Evolutionary conservation across 2,329 filamentous ascomycete genomes (phyloP), one percentile per base, ranked within the genome.

Genomic region (Dryadomyces quercus-mongolicae): DNA sequence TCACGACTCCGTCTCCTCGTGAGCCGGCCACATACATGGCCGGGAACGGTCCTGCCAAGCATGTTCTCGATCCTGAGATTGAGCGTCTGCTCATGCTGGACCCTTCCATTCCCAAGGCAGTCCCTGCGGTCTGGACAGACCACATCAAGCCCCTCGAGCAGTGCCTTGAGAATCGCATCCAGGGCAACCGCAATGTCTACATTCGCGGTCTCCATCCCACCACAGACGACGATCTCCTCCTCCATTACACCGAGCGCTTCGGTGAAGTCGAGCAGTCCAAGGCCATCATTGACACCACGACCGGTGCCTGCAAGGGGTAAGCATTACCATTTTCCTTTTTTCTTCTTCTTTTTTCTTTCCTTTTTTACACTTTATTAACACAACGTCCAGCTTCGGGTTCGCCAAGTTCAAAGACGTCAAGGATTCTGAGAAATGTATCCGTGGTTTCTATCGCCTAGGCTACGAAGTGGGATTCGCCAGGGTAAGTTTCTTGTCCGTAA

Each of bases 401-500:
- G 92, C 95, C 68, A 95, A 96, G 70, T 98, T 95, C 68, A 86
- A 80, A 67, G 86, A 88, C 62, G 86, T 87, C 59, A 83, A 85
- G 54, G 85, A 96, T 60, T 95, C 93, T 13, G 91, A 97, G 72
- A 86, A 90, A 65, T 97, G 93, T 68, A 98, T 98, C 65, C 88
- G 90, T 53, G 93, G 89, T 47, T 96, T 98, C 67, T 92, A 93
- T 67, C 86, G 87, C 64, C 82, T 95, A 60, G 92, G 92, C 53
- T 98, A 97, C 66, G 93, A 98, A 74, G 92, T 95, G 63, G 95
- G 92, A 66, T 97, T 97, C 72, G 93, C 94, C 62, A 82, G 91
- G 65, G 90, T 94, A 72, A 65, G 79, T 70, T 44, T n/a, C 20
- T 13, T 31, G 7, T 25, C 7, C 25, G 25, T 31, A 5, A 40